Evolutionary conservation across 2,329 filamentous ascomycete species (phyloP).

Genomic region (Herpotrichia juniperi): DNA sequence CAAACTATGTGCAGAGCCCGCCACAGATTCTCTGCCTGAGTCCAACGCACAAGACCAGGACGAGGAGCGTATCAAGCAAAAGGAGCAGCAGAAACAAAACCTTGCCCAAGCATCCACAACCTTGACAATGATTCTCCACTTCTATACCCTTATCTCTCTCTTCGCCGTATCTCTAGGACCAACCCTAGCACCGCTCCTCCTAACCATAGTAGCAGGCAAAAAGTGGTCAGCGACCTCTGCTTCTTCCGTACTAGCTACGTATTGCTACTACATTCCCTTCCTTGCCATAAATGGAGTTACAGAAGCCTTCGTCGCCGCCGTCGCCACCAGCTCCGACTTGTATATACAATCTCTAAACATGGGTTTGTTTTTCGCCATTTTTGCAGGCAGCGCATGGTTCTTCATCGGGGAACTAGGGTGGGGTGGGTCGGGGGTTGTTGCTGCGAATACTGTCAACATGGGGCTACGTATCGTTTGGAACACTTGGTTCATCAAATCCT

Average conservation of each 20-base stretch:
- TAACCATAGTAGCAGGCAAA: slow-evolving; percentile 76
- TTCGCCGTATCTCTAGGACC: slow-evolving; percentile 75
- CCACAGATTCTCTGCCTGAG: background rate
- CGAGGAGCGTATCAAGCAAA: too few species aligned
- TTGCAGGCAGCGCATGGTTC: slow-evolving; percentile 75
- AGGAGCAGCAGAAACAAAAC: slow-evolving; percentile 22
- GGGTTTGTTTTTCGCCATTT: slow-evolving; percentile 77
- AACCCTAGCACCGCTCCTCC: slow-evolving; percentile 72
- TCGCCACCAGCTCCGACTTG: slow-evolving; percentile 77
- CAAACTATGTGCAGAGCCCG: slow-evolving; percentile 66
- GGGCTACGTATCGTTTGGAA: slow-evolving; percentile 83
- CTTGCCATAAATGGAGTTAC: slow-evolving; percentile 89
- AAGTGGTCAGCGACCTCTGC: slow-evolving; percentile 79
- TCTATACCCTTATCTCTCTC: slow-evolving; percentile 77
- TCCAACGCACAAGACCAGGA: slow-evolving; percentile 7
- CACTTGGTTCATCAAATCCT: slow-evolving; percentile 67
- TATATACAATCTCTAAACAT: slow-evolving; percentile 83
- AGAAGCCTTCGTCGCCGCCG: slow-evolving; percentile 90
- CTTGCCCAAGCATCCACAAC: slow-evolving; percentile 54
- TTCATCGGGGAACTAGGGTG: slow-evolving; percentile 72
- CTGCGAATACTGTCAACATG: slow-evolving; percentile 93
- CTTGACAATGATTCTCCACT: slow-evolving; percentile 68
- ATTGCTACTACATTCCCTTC: slow-evolving; percentile 93
- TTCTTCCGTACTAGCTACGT: slow-evolving; percentile 73
- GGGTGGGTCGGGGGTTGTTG: slow-evolving; percentile 81